A percentile compares a stretch with the other conserved stretches of the same genome.
Evolutionary conservation across 2,329 filamentous ascomycete genomes (phyloP).

Genomic region (Botrytis deweyae): DNA sequence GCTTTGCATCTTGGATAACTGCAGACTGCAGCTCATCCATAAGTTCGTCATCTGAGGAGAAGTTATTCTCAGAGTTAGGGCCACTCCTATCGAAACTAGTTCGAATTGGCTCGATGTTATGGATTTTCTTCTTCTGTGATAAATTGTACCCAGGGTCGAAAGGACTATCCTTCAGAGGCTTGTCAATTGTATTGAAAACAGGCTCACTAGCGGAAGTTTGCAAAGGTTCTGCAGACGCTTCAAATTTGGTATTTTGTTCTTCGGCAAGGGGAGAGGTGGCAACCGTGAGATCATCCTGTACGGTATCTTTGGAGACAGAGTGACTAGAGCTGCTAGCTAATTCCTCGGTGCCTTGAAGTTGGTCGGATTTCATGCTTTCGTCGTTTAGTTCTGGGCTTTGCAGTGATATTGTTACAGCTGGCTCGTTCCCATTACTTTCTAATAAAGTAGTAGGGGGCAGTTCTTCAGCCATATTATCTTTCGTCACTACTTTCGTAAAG

Average conservation of each 20-base stretch:
- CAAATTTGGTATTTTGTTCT: neutral
- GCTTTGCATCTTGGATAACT: slow-evolving; percentile 78
- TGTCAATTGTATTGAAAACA: neutral
- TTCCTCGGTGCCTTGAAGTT: neutral
- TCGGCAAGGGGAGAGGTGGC: neutral
- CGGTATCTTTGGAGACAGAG: neutral
- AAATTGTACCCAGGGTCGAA: slow-evolving; percentile 8
- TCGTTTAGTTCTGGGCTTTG: neutral
- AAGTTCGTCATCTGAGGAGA: slow-evolving; percentile 73
- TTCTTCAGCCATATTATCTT: slow-evolving; percentile 14
- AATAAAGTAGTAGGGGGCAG: neutral
- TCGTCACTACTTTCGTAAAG: slow-evolving; percentile 20
- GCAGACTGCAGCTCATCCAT: slow-evolving; percentile 84
- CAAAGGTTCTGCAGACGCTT: slow-evolving; percentile 11
- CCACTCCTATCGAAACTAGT: slow-evolving; percentile 46
- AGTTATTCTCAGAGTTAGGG: slow-evolving; percentile 46
- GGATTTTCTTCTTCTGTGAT: slow-evolving; percentile 30
- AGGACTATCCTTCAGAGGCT: neutral
- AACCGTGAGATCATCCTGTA: neutral
- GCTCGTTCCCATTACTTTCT: neutral
- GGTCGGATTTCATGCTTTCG: neutral
- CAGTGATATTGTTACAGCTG: neutral
- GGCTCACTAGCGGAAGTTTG: slow-evolving; percentile 12
- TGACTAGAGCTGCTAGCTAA: neutral
- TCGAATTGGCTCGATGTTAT: slow-evolving; percentile 52